Percentiles rank a stretch among this genome's conserved stretches.
Conservation (phyloP, 2,329 filamentous ascomycete species). For the Fusarium anguioides region DNA sequence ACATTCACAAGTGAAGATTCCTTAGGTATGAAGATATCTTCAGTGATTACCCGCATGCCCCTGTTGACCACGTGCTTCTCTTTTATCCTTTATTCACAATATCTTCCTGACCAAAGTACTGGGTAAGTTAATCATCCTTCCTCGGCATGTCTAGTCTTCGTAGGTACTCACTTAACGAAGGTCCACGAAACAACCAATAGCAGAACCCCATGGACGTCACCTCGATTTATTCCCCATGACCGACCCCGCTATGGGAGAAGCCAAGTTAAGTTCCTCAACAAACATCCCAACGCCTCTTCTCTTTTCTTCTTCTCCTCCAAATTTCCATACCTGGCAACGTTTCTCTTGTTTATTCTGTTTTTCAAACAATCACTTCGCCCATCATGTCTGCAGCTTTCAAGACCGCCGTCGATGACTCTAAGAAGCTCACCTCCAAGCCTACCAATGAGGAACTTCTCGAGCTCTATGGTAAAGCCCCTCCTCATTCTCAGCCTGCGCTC, state of each 20-base stretch:
- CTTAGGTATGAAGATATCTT: neutral
- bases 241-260: constrained; percentile 37
- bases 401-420: constrained; percentile 70
- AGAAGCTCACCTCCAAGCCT: constrained; percentile 75
- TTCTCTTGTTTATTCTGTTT: neutral
- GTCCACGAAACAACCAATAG: constrained; percentile 23
- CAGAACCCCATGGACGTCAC: constrained; percentile 35
- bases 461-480: constrained; percentile 63
- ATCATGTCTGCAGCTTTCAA: constrained; percentile 63
- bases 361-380: constrained; percentile 15
- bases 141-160: constrained; percentile 16
- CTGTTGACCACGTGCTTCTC: constrained; percentile 18
- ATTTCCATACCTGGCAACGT: neutral
- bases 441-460: constrained; percentile 72
- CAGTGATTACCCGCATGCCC: neutral
- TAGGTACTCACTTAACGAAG: constrained; percentile 1
- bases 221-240: constrained; percentile 37
- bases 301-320: constrained; percentile 3
- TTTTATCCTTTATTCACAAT: constrained; percentile 11
- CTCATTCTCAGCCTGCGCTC: neutral
- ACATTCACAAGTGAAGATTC: neutral
- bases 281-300: constrained; percentile 36
- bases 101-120: too few species aligned
- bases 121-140: too few species aligned
- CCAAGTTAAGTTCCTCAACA: constrained; percentile 40